Base-by-base conservation (phyloP, 192 early-diverging fungal genomes). In the Coemansia reversa region DNA sequence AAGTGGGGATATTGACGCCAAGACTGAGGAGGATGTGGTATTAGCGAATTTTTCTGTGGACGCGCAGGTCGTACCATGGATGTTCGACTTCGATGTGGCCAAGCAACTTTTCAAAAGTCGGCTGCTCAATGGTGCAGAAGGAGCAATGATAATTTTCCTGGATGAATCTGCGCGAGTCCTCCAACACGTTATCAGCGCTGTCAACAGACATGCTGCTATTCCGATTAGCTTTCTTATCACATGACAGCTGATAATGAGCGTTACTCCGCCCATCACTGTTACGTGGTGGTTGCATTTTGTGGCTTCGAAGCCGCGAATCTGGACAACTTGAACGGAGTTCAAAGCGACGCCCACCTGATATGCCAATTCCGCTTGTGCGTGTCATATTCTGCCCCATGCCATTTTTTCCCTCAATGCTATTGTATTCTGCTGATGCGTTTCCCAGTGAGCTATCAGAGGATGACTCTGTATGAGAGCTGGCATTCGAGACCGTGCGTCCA, bases 71-170 rank as follows among this genome's bases (percentile, higher is more conserved):
- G 42, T 72, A 77, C 75, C 75, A 77, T 7, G 75, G 75, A 47
- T 77, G 75, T 0, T 30, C 55, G 14, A 45, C 27, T 12, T 61
- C 52, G 22, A 77, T 77, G 23, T 77, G 75, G 2, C 58, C 18
- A 11, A 72, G 28, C 29, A 77, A 57, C 7, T 33, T 20, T 28
- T 60, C n/a, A 61, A 77, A 77, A 42, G 75, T 72, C 0, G 65
- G 52, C 51, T 66, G 39, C 16, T 70, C 69, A 5, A 8, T 24
- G n/a, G 51, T 30, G 27, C 75, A 77, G 33, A 77, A 77, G 49
- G 75, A 63, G 32, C 75, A 77, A 22, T 62, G 65, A 28, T 77
- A 77, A 66, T 77, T 77, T 61, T 67, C 65, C 66, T 77, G 75
- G 23, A 57, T 16, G 49, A 77, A 77, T 30, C 75, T 8, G 1